Base-by-base conservation (phyloP, 169 alveolate species). In the Theileria equi region DNA sequence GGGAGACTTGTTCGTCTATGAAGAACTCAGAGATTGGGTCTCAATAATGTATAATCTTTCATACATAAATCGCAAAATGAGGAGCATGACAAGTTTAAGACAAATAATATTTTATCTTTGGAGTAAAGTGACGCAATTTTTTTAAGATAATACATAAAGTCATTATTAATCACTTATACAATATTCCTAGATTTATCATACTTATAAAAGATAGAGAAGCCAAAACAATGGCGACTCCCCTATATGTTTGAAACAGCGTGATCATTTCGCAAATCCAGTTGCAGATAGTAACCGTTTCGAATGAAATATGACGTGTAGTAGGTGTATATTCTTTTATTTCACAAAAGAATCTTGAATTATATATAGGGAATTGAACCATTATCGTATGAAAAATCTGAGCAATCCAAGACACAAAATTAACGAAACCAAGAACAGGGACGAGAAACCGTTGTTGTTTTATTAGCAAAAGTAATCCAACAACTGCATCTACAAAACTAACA, bases 11-110 rank as follows among this genome's bases (percentile, higher is more conserved):
- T 69, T 69, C 35, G 31, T 58, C 29, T 69, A 69, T 53, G 62
- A 69, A 21, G 70, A 69, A 23, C 70, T 69, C 31, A 7, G 23
- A 36, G 81, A 69, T 43, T 69, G 81, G 81, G 81, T 65, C 5
- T 40, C 61, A 1, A 0, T 69, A 31, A 41, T 69, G 71, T 69
- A 69, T 45, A 28, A 29, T 43, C 40, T 69, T 10, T 55, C 72
- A 17, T 54, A 38, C n/a, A 5, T 69, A 0, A 69, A 58, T 25
- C 70, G 81, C 2, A 19, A 26, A 40, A 13, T 69, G 1, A 72
- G 62, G 54, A 25, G 31, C 0, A 21, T 40, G 8, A 13, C 48
- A 16, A 31, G 34, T 17, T 2, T 49, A n/a, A 10, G 26, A 23
- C 26, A 49, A n/a, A 28, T 17, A 19, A 35, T 49, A 35, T 28